Conservation (phyloP, 768 basidiomycete species). For the Candolleomyces eurysporus region DNA sequence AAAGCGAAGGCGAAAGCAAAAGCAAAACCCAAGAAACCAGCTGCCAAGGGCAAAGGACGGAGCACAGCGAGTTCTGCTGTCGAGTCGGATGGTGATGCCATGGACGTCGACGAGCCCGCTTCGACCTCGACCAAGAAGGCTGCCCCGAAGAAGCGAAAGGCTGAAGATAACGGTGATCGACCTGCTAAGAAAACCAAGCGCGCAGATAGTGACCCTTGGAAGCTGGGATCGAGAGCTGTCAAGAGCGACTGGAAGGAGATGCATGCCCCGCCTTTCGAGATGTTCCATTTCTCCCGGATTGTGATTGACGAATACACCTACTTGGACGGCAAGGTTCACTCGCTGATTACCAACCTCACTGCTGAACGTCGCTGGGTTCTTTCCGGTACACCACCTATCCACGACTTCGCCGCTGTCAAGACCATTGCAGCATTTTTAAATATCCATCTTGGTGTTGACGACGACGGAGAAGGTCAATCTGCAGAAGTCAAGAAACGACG, state of each 20-base stretch:
- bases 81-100: slow-evolving; percentile 38
- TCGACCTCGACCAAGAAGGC: slow-evolving; percentile 30
- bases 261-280: slow-evolving; percentile 82
- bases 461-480: slow-evolving; percentile 79
- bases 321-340: slow-evolving; percentile 74
- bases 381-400: slow-evolving; percentile 94
- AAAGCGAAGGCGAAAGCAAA: slow-evolving; percentile 30
- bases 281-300: slow-evolving; percentile 88
- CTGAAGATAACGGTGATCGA: slow-evolving; percentile 32
- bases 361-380: slow-evolving; percentile 89
- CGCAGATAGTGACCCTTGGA: slow-evolving; percentile 75
- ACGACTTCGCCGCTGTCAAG: slow-evolving; percentile 87
- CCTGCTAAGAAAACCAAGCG: slow-evolving; percentile 58
- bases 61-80: slow-evolving; percentile 20
- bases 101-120: slow-evolving; percentile 56
- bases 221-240: slow-evolving; percentile 59
- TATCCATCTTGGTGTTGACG: slow-evolving; percentile 90
- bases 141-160: slow-evolving; percentile 38
- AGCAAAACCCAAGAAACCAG: slow-evolving; percentile 14
- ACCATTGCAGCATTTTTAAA: slow-evolving; percentile 87
- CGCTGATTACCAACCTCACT: slow-evolving; percentile 72
- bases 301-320: slow-evolving; percentile 97
- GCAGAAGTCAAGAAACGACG: slow-evolving; percentile 76
- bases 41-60: slow-evolving; percentile 19
- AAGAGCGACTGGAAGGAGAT: slow-evolving; percentile 75